Conservation (phyloP, 768 basidiomycete genomes). For the Gyrodon lividus region DNA sequence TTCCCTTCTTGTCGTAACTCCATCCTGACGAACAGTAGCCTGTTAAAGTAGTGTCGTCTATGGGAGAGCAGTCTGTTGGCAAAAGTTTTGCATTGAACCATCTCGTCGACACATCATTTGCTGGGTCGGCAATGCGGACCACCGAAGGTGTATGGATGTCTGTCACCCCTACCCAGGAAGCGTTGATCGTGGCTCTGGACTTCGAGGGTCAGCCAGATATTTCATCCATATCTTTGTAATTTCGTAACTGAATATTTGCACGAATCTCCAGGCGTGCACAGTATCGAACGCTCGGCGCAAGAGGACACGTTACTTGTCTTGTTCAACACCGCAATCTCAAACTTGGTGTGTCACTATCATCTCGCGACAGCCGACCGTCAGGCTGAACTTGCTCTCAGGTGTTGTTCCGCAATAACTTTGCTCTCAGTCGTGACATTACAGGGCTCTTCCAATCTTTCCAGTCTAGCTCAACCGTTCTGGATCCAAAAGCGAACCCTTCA, state of each 20-base stretch:
- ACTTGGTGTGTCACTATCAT: conserved; percentile 38
- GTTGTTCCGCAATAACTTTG: conserved; percentile 65
- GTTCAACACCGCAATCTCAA: conserved; percentile 60
- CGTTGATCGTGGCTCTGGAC: conserved; percentile 52
- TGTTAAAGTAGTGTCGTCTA: conserved; percentile 58
- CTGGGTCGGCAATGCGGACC: conserved; percentile 56
- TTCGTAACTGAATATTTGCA: background rate
- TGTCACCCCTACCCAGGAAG: conserved; percentile 50
- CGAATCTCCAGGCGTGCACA: conserved; percentile 45
- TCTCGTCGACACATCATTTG: conserved; percentile 55
- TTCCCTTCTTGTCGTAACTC: background rate
- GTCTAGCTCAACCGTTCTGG: conserved; percentile 54
- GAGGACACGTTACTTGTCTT: conserved; percentile 58
- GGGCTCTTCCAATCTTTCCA: conserved; percentile 64
- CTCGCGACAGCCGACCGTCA: background rate
- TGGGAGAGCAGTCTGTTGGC: conserved; percentile 62
- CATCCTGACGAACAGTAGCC: conserved; percentile 35
- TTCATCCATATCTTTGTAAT: background rate
- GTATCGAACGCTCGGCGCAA: conserved; percentile 55
- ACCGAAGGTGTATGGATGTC: conserved; percentile 64
- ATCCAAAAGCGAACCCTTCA: conserved; percentile 56
- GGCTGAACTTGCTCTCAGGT: conserved; percentile 40
- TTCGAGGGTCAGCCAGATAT: conserved; percentile 48
- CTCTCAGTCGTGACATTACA: conserved; percentile 56
- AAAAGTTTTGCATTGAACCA: conserved; percentile 55